phyloP scores from a whole-genome alignment of 495 filamentous ascomycete genomes.

The Podospora australis region DNA sequence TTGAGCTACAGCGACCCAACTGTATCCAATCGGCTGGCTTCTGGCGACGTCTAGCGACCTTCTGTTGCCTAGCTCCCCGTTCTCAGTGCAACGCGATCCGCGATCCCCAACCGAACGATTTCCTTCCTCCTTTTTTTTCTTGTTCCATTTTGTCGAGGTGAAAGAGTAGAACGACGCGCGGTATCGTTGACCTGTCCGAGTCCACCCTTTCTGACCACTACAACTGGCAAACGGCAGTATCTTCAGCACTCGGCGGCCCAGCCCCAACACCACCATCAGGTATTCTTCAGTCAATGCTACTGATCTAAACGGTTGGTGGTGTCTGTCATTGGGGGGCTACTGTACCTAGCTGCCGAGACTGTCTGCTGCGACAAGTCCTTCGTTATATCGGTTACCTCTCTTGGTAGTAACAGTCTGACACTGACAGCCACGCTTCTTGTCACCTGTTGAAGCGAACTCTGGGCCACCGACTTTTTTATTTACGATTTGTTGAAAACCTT shows the following conservation, averaged over 20 bases:
- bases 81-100: neutral
- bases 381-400: neutral
- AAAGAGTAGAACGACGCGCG: neutral
- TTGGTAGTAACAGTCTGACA: neutral
- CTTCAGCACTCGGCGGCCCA: no score
- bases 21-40: slow-evolving; percentile 9
- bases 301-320: no score
- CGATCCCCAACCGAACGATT: neutral
- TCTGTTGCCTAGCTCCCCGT: neutral
- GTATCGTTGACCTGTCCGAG: no score
- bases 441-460: no score
- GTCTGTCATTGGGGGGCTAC: no score
- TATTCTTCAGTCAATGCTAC: neutral
- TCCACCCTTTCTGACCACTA: no score
- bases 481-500: no score
- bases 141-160: no score
- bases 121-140: no score
- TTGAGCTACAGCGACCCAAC: slow-evolving; percentile 3
- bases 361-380: neutral
- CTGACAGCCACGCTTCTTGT: no score
- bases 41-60: neutral
- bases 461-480: no score
- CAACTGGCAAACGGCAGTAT: neutral
- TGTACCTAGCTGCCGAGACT: neutral
- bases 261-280: neutral